phyloP scores from a whole-genome alignment of 2,329 filamentous ascomycete species.

The Fusarium sp. region DNA sequence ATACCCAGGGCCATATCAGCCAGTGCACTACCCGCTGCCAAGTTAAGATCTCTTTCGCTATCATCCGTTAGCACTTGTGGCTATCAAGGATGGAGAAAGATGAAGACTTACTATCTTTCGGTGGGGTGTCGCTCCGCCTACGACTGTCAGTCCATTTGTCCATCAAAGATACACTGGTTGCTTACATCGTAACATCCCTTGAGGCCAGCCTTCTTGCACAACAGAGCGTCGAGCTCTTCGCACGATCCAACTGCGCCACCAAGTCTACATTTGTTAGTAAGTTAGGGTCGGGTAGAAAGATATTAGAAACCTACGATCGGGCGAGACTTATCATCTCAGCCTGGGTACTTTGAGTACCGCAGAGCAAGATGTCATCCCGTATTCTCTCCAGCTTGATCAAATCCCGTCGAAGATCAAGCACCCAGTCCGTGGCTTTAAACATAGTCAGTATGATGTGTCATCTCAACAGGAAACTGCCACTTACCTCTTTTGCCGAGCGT shows the following conservation, averaged over 20 bases:
- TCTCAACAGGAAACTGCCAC: rapidly evolving
- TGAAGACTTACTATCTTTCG: no score
- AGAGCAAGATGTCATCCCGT: constrained; percentile 1
- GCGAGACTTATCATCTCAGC: neutral
- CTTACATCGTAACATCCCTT: neutral
- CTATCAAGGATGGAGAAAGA: no score
- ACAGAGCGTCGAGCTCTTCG: neutral
- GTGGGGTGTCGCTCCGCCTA: no score
- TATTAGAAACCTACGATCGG: neutral
- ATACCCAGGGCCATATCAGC: no score
- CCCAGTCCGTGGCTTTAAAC: neutral
- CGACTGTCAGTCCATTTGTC: neutral
- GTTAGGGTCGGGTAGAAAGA: rapidly evolving
- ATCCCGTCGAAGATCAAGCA: neutral
- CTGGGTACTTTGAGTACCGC: neutral
- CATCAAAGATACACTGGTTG: rapidly evolving
- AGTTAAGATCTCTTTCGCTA: no score
- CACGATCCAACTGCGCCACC: neutral
- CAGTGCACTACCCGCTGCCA: no score
- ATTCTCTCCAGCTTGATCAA: neutral
- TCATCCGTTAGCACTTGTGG: no score
- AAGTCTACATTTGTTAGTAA: neutral
- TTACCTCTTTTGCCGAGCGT: neutral
- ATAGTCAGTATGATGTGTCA: neutral
- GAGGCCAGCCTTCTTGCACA: neutral